Base-by-base conservation (phyloP, 257 asterid species). In the Plectranthus barbatus region DNA sequence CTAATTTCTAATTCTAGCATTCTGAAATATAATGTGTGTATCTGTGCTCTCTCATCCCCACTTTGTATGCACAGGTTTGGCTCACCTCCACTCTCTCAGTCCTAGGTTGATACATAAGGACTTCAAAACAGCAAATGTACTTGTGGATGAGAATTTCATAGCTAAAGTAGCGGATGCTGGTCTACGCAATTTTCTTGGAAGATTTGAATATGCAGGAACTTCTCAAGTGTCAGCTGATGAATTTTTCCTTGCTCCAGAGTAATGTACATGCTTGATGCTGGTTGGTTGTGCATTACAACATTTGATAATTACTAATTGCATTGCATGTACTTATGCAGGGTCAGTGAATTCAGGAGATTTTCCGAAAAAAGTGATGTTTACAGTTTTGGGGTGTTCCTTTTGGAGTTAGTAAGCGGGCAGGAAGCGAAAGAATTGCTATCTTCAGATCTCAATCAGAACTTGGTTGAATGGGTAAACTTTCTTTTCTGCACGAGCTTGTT, bases 81-180 rank as follows among this genome's bases (percentile, higher is more conserved):
- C 87, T 36, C 88, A 90, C 70, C 90, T 90, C 66, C 97, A 90
- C 80, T 76, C 94, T 74, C 77, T 86, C 64, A 86, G 91, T 75
- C 97, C 97, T 58, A 84, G 95, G 60, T 74, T 90, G 78, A 77
- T 84, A 74, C 97, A 86, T 59, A 90, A 90, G 83, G 97, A 90
- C 76, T 90, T 90, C 81, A 90, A 90, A 72, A 90, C 97, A 46
- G 83, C 83, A 66, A 90, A 90, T 69, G 97, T 90, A 71, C 97
- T 90, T 14, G 97, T 90, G 56, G 97, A 90, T 66, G 97, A 90
- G 87, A 79, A 84, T 74, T 86, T 90, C 80, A 80, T 79, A 21
- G 91, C 97, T 42, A 90, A 90, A 76, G 94, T 86, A 66, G 97
- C 97, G 21, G 97, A 90, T 81, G 95, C 97, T 21, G 97, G 97